A percentile compares a stretch with the other conserved stretches of the same genome.
phyloP scores from a whole-genome alignment of 78 protist genomes.

The Dictyostelium firmibasis region DNA sequence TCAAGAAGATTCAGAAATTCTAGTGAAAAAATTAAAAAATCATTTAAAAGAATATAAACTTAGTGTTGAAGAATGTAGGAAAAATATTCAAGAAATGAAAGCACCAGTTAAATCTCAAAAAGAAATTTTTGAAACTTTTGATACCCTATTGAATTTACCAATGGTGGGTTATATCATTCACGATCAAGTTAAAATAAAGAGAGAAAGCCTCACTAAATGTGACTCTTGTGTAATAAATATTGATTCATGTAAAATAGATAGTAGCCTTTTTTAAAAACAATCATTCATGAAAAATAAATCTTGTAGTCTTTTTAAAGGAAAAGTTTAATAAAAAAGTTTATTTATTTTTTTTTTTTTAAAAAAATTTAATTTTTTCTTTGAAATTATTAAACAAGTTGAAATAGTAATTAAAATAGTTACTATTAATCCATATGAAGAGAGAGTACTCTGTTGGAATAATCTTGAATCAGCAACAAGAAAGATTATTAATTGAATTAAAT shows the following conservation, averaged over 20 bases:
- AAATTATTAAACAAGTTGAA: not conserved
- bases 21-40: not conserved
- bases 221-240: too few species aligned
- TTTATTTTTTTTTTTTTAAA: too few species aligned
- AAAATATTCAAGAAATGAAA: not conserved
- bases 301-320: too few species aligned
- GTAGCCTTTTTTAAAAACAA: too few species aligned
- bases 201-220: not conserved
- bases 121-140: not conserved
- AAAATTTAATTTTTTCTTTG: too few species aligned
- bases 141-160: too few species aligned
- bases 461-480: not conserved
- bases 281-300: too few species aligned
- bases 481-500: not conserved
- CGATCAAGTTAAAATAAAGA: not conserved
- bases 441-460: not conserved
- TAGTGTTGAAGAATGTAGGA: not conserved
- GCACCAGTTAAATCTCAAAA: not conserved
- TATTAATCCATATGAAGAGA: not conserved
- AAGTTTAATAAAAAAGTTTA: too few species aligned
- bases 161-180: not conserved
- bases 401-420: not conserved
- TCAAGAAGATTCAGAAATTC: not conserved
- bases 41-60: not conserved
- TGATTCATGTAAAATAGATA: too few species aligned